Evolutionary conservation across 208 protist genomes (phyloP), one percentile per base, ranked within the genome.

Genomic region (Polymyxa betae): DNA sequence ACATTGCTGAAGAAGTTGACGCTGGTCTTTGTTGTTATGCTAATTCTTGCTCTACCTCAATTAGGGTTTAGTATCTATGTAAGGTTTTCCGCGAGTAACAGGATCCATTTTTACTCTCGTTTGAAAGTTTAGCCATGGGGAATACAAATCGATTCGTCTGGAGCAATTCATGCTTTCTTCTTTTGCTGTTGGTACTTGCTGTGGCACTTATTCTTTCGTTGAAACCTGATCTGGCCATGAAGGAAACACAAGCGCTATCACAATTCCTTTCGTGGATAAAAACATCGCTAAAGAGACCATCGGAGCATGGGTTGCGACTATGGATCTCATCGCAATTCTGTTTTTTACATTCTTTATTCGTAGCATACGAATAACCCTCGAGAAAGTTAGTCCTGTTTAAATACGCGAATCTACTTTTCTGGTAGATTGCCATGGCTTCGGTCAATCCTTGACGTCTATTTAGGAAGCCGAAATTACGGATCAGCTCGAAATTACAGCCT

Each of bases 1-100:
- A 35, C 72, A 35, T 45, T 82, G 72, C 72, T 82, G 72, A 82
- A 82, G 72, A 82, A 82, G 72, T 43, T 82, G 72, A 43, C 72
- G 40, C 5, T 82, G 16, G 72, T n/a, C 16, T 82, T 82, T n/a
- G 16, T 82, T 5, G n/a, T 82, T 35, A 82, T 82, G 72, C n/a
- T 82, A 5, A n/a, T 5, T 20, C n/a, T 82, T 5, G n/a, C 72
- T 5, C 5, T 43, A 38, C 72, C 72, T 16, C 72, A 82, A 82
- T 38, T 82, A 82, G 10, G 5, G 16, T 45, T 82, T 24, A 60
- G 49, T 60, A 24, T 60, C 24, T 24, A 29, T 5, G 49, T 60
- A 60, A 24, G 5, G n/a, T n/a, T n/a, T n/a, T n/a, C n/a, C n/a
- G n/a, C n/a, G n/a, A n/a, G n/a, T n/a, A n/a, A n/a, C n/a, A n/a